Base-by-base conservation (phyloP, 495 filamentous ascomycete genomes). In the Aspergillus bridgeri region DNA sequence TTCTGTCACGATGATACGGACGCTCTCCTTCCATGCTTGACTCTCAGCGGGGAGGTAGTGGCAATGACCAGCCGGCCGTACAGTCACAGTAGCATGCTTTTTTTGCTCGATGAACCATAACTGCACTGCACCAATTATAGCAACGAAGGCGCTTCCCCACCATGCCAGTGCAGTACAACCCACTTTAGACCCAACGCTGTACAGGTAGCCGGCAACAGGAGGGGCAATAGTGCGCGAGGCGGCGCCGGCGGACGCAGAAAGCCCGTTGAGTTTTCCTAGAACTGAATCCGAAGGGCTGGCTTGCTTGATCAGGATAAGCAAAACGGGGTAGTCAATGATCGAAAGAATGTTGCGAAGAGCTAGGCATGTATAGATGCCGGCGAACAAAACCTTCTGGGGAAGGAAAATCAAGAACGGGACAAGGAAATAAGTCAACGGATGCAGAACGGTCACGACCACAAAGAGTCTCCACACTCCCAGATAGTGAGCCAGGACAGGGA, bases 241-340 rank as follows among this genome's bases (percentile, higher is more conserved):
- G 0, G 89, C 90, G 5, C 88, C 88, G 4, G 87, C 88, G 38
- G 86, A 90, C 3, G 90, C 90, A 38, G 89, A 89, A 6, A 92
- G 79, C 2, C 90, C 90, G 61, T 94, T 94, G 54, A 94, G 86
- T 65, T 83, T 89, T 15, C 90, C 90, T 46, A 94, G 77, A 19
- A 84, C 78, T 0, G 77, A 81, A 8, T 78, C 73, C 17, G 83
- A 83, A 3, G 89, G 87, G 19, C 87, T 87, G 0, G 90, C 86
- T 75, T 92, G 89, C 68, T 93, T 94, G 74, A 94, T 83, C 7
- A 94, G 78, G 44, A 94, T 92, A 38, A 94, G 75, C 7, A 94
- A 80, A 3, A 93, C 77, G 0, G 90, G 90, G 60, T 90, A 94
- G 20, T 85, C 79, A 52, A 92, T 75, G 56, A 93, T 94, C 3